These are phyloP conservation scores for Zea mays DNA, from an alignment of 176 grass and related monocot genomes.

Conservation along the genomic window Zm-B73-REFERENCE-NAM-5.0 NC_050099.1:210804501-210805000, in stretches of 20 bases:
- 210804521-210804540: constrained; percentile 92
- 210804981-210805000: constrained; percentile 12
- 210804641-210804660: constrained; percentile 25
- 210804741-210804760: constrained; percentile 88
- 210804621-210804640: background rate
- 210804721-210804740: constrained; percentile 80
- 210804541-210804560: constrained; percentile 85
- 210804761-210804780: constrained; percentile 77
- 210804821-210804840: constrained; percentile 20
- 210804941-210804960: constrained; percentile 71
- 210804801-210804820: constrained; percentile 2
- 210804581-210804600: constrained; percentile 52
- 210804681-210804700: constrained; percentile 63
- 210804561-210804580: constrained; percentile 97
- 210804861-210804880: constrained; percentile 54
- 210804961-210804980: constrained; percentile 40
- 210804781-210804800: constrained; percentile 40
- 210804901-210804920: constrained; percentile 87
- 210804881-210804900: constrained; percentile 70
- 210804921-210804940: constrained; percentile 83
- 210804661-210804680: constrained; percentile 94
- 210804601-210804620: constrained; percentile 16
- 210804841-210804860: constrained; percentile 15
- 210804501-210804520: constrained; percentile 71
- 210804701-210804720: constrained; percentile 78